These are phyloP conservation scores for Gossypium sturtianum DNA, from an alignment of 345 rosid species.

Conservation along the genomic window DNA sequence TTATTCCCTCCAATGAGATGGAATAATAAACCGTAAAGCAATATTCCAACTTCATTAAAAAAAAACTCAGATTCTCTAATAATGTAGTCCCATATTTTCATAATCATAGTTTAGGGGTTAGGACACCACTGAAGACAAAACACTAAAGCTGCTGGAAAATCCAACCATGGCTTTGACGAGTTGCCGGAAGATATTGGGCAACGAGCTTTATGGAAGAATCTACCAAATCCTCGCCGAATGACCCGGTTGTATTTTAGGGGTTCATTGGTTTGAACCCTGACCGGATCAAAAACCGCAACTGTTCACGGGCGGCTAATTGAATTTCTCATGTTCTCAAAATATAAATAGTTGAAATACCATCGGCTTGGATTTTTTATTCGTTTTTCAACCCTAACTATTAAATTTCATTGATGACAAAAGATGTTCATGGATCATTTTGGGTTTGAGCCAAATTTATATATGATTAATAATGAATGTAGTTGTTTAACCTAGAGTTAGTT, in stretches of 20 bases:
- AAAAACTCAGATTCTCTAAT: conserved; percentile 1
- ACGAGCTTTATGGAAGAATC: neutral
- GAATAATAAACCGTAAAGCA: neutral
- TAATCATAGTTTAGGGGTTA: neutral
- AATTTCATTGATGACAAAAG: no score
- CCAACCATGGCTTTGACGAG: conserved; percentile 11
- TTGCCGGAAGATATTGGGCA: neutral
- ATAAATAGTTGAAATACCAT: neutral
- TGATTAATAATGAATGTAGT: no score
- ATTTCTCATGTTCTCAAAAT: neutral
- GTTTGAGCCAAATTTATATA: no score
- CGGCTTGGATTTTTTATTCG: no score
- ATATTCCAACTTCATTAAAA: neutral
- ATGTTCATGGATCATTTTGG: fast-evolving
- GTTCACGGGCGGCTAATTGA: neutral
- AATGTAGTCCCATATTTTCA: neutral
- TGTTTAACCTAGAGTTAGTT: no score
- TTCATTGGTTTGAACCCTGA: neutral
- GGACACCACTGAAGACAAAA: conserved; percentile 10
- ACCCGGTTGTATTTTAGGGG: conserved; percentile 4
- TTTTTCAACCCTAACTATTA: no score
- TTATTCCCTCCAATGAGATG: neutral
- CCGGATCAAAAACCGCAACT: neutral
- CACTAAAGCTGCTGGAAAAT: neutral
- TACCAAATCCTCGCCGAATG: conserved; percentile 10